Evolutionary conservation across 495 filamentous ascomycete species (phyloP).

Genomic region (Talaromyces borbonicus): DNA sequence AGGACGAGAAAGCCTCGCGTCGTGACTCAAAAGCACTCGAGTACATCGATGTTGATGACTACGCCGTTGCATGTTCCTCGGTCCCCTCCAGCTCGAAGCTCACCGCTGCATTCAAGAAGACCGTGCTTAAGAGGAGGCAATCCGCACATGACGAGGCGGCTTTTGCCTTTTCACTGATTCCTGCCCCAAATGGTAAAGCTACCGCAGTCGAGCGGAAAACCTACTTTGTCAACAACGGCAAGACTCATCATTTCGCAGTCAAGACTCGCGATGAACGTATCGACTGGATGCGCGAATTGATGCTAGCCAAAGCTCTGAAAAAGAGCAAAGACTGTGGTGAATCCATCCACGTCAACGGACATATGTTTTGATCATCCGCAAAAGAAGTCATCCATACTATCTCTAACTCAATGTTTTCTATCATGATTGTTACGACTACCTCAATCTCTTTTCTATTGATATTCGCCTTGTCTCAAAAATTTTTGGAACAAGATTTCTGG

Average conservation of each 20-base stretch:
- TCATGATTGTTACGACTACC: too few relatives aligned
- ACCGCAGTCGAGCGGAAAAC: constrained; percentile 42
- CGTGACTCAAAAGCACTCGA: constrained; percentile 50
- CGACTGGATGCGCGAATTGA: constrained; percentile 96
- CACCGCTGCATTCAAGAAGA: constrained; percentile 77
- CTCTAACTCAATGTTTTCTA: too few relatives aligned
- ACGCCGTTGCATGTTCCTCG: constrained; percentile 82
- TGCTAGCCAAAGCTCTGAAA: constrained; percentile 86
- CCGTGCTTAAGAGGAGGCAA: constrained; percentile 54
- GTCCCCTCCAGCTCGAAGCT: constrained; percentile 64
- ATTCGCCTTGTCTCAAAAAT: too few relatives aligned
- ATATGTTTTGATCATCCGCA: constrained; percentile 57
- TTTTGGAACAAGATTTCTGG: too few relatives aligned
- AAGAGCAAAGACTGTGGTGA: constrained; percentile 68
- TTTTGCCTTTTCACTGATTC: constrained; percentile 88
- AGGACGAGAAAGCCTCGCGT: constrained; percentile 45
- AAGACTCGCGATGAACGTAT: constrained; percentile 79
- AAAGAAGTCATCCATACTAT: too few relatives aligned
- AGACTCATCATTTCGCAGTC: constrained; percentile 93
- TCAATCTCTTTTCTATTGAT: too few relatives aligned
- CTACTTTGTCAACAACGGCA: constrained; percentile 37
- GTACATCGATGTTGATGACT: constrained; percentile 89
- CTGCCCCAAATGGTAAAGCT: constrained; percentile 41
- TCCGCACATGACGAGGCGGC: constrained; percentile 45
- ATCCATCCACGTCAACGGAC: constrained; percentile 73